Evolutionary conservation across 495 filamentous ascomycete genomes (phyloP), one percentile per base, ranked within the genome.

Genomic region (Mytilinidion resinicola): DNA sequence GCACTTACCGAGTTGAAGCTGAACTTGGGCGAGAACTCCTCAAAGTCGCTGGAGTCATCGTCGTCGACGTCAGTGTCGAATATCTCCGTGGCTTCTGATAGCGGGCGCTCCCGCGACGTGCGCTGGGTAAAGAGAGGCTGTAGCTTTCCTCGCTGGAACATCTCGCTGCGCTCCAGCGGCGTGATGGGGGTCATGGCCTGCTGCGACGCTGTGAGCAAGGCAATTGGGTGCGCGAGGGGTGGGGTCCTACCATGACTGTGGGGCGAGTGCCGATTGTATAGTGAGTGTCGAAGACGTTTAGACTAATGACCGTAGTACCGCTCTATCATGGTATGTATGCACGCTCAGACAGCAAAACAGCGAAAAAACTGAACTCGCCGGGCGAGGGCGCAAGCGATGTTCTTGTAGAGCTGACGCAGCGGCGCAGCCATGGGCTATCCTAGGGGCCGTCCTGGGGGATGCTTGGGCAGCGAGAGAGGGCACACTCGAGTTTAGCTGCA

Each of bases 51-150:
- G 2, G 63, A 82, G 21, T 83, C 78, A 55, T 85, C 85, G 19
- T 81, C 81, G 56, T 85, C 82, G 59, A 81, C 85, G 50, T 93
- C 89, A 36, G 86, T 87, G 66, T 91, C 87, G 66, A 82, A 81
- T 58, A 88, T 82, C 53, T 89, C 85, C 15, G 85, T 91, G 25
- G 82, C 78, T 20, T 82, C 74, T 36, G 88, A 91, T 38, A 76
- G 64, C 48, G 84, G 82, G 55, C 82, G 57, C 39, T 59, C 47
- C 38, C 61, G 20, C 53, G 55, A 48, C 53, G 60, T 42, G 53
- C 64, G 55, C 17, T 64, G 57, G 33, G 59, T 55, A 53, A 74
- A 63, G 21, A 72, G 53, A 10, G 71, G 64, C 49, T 69, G 67
- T 39, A 65, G 58, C 36, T 71, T 67, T 69, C 70, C 34, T 41